These are phyloP conservation scores for Malassezia globosa DNA, from an alignment of 1,284 basidiomycete species.

Conservation along the genomic window DNA sequence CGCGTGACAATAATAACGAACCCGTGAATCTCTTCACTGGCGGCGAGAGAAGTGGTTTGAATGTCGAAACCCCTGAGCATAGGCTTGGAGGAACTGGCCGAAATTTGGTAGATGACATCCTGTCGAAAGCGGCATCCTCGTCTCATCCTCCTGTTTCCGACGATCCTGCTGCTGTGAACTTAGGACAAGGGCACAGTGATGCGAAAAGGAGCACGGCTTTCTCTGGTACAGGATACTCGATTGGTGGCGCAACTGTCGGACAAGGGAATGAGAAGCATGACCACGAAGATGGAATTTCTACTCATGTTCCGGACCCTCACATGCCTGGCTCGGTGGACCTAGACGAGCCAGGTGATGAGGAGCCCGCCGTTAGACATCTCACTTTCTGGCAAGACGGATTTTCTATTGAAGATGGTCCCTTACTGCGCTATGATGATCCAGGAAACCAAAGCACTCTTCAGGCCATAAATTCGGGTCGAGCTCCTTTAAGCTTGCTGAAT, in stretches of 20 bases:
- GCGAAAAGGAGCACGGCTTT: neutral
- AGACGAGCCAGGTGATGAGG: conserved; percentile 49
- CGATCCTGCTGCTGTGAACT: neutral
- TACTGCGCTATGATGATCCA: conserved; percentile 75
- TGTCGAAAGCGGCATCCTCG: conserved; percentile 64
- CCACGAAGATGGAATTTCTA: too few species aligned
- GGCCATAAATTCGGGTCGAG: conserved; percentile 70
- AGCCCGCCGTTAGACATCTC: conserved; percentile 59
- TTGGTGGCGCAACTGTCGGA: conserved; percentile 25
- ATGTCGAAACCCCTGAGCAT: conserved; percentile 66
- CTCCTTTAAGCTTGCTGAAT: conserved; percentile 67
- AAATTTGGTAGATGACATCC: conserved; percentile 65
- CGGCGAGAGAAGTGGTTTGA: conserved; percentile 62
- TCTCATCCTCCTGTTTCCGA: neutral
- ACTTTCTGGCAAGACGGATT: conserved; percentile 94
- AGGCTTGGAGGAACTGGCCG: conserved; percentile 51
- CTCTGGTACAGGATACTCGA: conserved; percentile 8
- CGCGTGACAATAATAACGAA: conserved; percentile 33
- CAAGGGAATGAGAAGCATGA: conserved; percentile 16
- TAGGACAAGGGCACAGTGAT: neutral
- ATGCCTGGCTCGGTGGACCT: neutral
- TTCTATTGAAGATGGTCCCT: conserved; percentile 75
- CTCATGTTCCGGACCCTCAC: too few species aligned
- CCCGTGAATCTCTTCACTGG: conserved; percentile 45
- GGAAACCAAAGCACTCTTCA: conserved; percentile 61